Evolutionary conservation across 352 stramenopile species (phyloP).

Genomic region (Pythium chondricola): DNA sequence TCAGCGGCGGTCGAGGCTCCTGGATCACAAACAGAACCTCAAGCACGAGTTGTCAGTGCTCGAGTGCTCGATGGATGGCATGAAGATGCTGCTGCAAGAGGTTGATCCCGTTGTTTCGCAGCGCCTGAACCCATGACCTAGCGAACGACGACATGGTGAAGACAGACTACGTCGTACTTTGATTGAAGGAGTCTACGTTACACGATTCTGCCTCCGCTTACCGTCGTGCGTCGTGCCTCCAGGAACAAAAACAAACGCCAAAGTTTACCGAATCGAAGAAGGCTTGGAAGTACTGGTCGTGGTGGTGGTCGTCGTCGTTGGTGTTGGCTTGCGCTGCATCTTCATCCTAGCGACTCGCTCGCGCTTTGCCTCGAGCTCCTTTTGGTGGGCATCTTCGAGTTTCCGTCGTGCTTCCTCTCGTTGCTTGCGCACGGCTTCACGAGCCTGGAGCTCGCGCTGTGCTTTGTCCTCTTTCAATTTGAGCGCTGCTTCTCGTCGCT

Average conservation of each 20-base stretch:
- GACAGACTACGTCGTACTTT: neutral
- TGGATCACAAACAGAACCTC: slow-evolving; percentile 20
- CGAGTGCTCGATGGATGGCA: slow-evolving; percentile 27
- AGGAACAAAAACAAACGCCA: neutral
- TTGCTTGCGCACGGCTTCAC: slow-evolving; percentile 56
- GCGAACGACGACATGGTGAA: too few species aligned
- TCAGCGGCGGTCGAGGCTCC: too few species aligned
- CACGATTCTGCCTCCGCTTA: too few species aligned
- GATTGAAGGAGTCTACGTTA: neutral
- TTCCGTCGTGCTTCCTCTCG: slow-evolving; percentile 55
- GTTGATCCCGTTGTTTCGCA: slow-evolving; percentile 21
- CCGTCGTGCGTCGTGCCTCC: too few species aligned
- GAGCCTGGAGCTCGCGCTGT: slow-evolving; percentile 47
- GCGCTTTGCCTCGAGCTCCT: slow-evolving; percentile 61
- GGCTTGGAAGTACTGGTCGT: neutral
- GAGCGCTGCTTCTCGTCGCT: slow-evolving; percentile 44
- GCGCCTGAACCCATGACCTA: too few species aligned
- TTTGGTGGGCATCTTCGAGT: slow-evolving; percentile 56
- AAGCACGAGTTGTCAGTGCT: slow-evolving; percentile 27
- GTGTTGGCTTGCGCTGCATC: too few species aligned
- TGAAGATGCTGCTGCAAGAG: slow-evolving; percentile 36
- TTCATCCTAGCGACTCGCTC: slow-evolving; percentile 60
- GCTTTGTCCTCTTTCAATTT: slow-evolving; percentile 73
- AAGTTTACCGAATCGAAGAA: slow-evolving; percentile 1
- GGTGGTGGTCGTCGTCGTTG: too few species aligned